Conservation (phyloP, 768 basidiomycete genomes). For the Russula lepida region DNA sequence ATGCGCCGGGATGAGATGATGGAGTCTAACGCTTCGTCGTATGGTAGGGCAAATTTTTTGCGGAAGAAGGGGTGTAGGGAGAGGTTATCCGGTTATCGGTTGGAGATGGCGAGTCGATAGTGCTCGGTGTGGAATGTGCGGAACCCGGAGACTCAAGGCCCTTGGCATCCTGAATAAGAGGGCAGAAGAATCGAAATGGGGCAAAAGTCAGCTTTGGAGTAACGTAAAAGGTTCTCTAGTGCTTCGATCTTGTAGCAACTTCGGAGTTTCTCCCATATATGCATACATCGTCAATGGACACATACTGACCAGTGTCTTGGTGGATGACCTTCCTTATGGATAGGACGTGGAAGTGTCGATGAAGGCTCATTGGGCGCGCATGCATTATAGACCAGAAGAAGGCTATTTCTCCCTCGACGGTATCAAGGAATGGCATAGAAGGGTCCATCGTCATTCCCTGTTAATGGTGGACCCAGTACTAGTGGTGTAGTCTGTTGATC, state of each 20-base stretch:
- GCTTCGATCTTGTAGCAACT: slow-evolving; percentile 68
- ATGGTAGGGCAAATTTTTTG: slow-evolving; percentile 55
- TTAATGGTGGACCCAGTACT: neutral
- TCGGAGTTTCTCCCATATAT: slow-evolving; percentile 68
- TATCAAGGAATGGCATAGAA: slow-evolving; percentile 37
- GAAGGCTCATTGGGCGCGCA: slow-evolving; percentile 73
- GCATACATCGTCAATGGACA: slow-evolving; percentile 64
- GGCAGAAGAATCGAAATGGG: neutral
- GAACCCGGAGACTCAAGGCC: slow-evolving; percentile 35
- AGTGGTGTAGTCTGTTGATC: too few species aligned
- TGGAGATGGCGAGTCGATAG: slow-evolving; percentile 58
- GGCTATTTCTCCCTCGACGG: slow-evolving; percentile 74
- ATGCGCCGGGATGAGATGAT: slow-evolving; percentile 56
- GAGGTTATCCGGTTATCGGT: slow-evolving; percentile 68
- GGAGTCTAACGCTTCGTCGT: slow-evolving; percentile 50
- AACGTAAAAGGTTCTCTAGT: slow-evolving; percentile 59
- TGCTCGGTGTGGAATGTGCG: slow-evolving; percentile 34
- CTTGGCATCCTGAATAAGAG: slow-evolving; percentile 14
- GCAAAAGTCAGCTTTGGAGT: neutral
- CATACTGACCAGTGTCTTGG: slow-evolving; percentile 55
- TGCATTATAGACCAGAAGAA: slow-evolving; percentile 80
- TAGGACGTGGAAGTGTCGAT: slow-evolving; percentile 75
- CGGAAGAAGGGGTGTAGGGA: slow-evolving; percentile 64
- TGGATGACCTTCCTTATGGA: slow-evolving; percentile 63
- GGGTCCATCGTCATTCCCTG: slow-evolving; percentile 4